Base-by-base conservation (phyloP, 2,329 filamentous ascomycete genomes). In the Arthrinium puccinioides region DNA sequence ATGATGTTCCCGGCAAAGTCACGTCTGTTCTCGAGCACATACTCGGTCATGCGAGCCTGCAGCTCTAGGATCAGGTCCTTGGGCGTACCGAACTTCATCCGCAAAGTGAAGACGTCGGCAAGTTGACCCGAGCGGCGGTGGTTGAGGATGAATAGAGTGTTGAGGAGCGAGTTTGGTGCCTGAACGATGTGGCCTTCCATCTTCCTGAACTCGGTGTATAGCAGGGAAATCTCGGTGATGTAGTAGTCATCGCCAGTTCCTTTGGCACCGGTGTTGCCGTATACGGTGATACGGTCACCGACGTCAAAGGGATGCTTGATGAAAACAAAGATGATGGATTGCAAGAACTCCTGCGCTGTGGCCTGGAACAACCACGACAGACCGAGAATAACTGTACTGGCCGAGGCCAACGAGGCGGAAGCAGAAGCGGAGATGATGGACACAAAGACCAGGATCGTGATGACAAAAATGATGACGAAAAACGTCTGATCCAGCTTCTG, bases 121-220 rank as follows among this genome's bases (percentile, higher is more conserved):
- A 96, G 72, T 5, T 83, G 84, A 45, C 89, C 89, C 23, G 87
- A 94, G 37, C 90, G 84, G 31, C 90, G 81, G 64, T 95, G 88
- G 60, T 97, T 97, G 30, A 96, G 79, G 44, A 97, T 94, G 62
- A 96, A 96, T 1, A 97, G 72, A 0, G 79, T 87, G 62, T 96
- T 97, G 38, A 97, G 74, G 25, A 95, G 80, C 40, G 84, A 94
- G 72, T 97, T 97, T 9, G 90, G 90, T 1, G 90, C 90, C 60
- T 96, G 90, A 1, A 97, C 90, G 18, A 96, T 83, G 51, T 96
- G 89, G 2, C 90, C 90, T 60, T 96, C 84, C 85, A 96, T 90
- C 69, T 96, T 96, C 72, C 96, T 96, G 69, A 96, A 96, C 54
- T 96, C 90, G 11, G 90, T 97, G 58, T 92, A 97, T 13, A 96